phyloP scores from a whole-genome alignment of 208 protist genomes.

The Porcisia hertigi region DNA sequence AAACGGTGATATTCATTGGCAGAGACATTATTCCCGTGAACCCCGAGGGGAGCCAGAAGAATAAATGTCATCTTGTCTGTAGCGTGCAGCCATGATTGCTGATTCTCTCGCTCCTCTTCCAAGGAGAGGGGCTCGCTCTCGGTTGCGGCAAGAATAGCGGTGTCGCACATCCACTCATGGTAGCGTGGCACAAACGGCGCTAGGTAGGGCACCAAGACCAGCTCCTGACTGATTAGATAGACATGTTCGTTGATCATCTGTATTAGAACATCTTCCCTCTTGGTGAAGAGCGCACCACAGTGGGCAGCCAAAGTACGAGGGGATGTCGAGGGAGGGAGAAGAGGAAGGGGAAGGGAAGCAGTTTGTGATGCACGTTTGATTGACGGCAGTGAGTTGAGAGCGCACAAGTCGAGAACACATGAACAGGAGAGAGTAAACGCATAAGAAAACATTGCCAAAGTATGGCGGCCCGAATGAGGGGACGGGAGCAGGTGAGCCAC shows the following conservation, averaged over 20 bases:
- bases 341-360: too few relatives aligned
- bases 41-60: conserved; percentile 46
- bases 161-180: conserved; percentile 90
- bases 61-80: conserved; percentile 93
- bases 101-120: conserved; percentile 88
- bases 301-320: not conserved
- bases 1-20: not conserved
- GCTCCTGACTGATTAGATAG: conserved; percentile 37
- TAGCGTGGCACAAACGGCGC: conserved; percentile 79
- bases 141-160: conserved; percentile 68
- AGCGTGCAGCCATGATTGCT: conserved; percentile 77
- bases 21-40: not conserved
- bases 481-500: too few relatives aligned
- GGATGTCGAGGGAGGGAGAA: too few relatives aligned
- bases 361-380: too few relatives aligned
- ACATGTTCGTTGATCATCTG: conserved; percentile 88
- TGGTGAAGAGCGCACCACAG: conserved; percentile 1
- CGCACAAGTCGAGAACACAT: too few relatives aligned
- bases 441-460: too few relatives aligned
- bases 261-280: too few relatives aligned
- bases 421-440: too few relatives aligned
- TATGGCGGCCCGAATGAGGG: too few relatives aligned
- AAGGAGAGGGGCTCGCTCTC: conserved; percentile 87
- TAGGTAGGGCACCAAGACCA: conserved; percentile 88
- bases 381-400: too few relatives aligned